A percentile compares a stretch with the other conserved stretches of the same genome.
These are phyloP conservation scores for Fagus sylvatica DNA, from an alignment of 306 rosid species.

Conservation along the genomic window DNA sequence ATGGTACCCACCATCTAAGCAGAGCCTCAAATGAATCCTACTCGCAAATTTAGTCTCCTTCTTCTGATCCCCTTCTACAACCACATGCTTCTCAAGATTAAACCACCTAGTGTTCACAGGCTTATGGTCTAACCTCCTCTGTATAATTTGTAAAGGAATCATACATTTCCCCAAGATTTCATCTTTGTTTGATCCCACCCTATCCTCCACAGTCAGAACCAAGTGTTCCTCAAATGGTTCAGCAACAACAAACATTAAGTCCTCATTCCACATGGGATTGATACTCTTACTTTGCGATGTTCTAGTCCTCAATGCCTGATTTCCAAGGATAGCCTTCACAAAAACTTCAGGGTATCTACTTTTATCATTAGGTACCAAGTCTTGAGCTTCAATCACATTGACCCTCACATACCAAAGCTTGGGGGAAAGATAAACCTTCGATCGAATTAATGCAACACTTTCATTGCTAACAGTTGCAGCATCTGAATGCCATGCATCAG, in stretches of 20 bases:
- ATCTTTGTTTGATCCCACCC: conserved; percentile 65
- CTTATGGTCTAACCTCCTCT: conserved; percentile 81
- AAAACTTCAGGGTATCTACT: conserved; percentile 74
- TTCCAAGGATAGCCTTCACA: conserved; percentile 62
- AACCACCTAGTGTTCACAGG: conserved; percentile 81
- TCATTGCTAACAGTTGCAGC: conserved; percentile 79
- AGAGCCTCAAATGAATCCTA: conserved; percentile 76
- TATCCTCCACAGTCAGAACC: conserved; percentile 75
- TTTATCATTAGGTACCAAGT: conserved; percentile 65
- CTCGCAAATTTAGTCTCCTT: conserved; percentile 79
- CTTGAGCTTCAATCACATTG: conserved; percentile 92
- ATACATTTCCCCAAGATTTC: conserved; percentile 75
- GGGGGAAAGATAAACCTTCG: conserved; percentile 84
- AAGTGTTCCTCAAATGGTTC: conserved; percentile 88
- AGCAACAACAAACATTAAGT: conserved; percentile 70
- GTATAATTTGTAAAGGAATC: conserved; percentile 73
- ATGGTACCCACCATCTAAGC: conserved; percentile 93
- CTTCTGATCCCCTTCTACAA: conserved; percentile 65
- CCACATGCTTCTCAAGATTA: conserved; percentile 75
- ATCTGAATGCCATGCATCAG: conserved; percentile 95
- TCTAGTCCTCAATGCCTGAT: conserved; percentile 62
- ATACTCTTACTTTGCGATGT: conserved; percentile 59
- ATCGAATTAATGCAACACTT: conserved; percentile 60
- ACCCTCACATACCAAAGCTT: conserved; percentile 93
- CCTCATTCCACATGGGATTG: conserved; percentile 92